These are phyloP conservation scores for Avena insularis DNA, from an alignment of 176 grass and related monocot species.

Conservation along the genomic window DNA sequence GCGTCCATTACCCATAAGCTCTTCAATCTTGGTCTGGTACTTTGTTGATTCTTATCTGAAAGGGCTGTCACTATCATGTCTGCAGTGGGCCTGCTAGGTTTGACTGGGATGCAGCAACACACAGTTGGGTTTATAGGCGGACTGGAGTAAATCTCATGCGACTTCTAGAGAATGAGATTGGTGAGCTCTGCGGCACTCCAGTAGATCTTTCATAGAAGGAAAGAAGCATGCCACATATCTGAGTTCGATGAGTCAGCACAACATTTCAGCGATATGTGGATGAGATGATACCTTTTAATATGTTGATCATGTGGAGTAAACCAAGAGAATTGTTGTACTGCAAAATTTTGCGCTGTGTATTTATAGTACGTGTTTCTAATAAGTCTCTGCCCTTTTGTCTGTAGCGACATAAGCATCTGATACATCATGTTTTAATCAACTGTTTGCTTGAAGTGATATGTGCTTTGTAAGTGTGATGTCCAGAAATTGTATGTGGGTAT, in stretches of 20 bases:
- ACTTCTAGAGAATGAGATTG: slow-evolving; percentile 71
- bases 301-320: neutral
- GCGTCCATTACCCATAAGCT: neutral
- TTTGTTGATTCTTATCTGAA: slow-evolving; percentile 1
- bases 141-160: slow-evolving; percentile 67
- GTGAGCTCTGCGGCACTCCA: slow-evolving; percentile 60
- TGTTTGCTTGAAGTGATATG: neutral
- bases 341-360: too few relatives aligned
- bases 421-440: neutral
- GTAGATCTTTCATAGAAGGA: slow-evolving; percentile 58
- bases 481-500: neutral
- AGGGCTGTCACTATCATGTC: neutral
- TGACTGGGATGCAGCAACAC: slow-evolving; percentile 69
- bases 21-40: neutral
- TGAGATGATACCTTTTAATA: neutral
- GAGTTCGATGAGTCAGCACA: neutral
- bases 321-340: too few relatives aligned
- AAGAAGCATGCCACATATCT: neutral
- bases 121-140: slow-evolving; percentile 73
- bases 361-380: neutral
- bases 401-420: neutral
- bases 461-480: neutral
- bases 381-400: neutral
- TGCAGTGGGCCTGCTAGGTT: slow-evolving; percentile 69
- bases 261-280: neutral